These are phyloP conservation scores for Tetraselmis chui DNA, from an alignment of 139 green algal species.

Conservation along the genomic window DNA sequence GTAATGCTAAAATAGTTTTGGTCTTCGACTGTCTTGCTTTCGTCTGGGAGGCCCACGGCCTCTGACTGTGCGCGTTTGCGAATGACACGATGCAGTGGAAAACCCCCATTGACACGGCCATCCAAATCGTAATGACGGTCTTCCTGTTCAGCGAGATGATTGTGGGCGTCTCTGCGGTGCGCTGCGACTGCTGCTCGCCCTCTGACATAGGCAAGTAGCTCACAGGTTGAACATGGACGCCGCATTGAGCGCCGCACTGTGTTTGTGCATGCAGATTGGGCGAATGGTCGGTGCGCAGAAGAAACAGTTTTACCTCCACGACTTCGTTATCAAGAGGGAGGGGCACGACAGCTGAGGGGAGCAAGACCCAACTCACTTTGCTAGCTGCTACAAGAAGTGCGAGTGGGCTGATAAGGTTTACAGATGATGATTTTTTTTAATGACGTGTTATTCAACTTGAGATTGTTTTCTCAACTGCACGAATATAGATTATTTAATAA, in stretches of 20 bases:
- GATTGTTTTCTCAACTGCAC: too few species aligned
- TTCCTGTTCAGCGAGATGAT: conserved; percentile 21
- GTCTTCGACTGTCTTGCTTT: neutral
- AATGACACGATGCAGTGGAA: conserved; percentile 1
- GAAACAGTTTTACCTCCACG: conserved; percentile 40
- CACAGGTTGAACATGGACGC: neutral
- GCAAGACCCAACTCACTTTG: too few species aligned
- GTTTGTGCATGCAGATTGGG: conserved; percentile 7
- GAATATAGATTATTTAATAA: too few species aligned
- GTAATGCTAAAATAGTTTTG: conserved; percentile 13
- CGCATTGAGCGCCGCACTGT: neutral
- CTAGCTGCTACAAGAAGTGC: too few species aligned
- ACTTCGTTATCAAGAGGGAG: conserved; percentile 25
- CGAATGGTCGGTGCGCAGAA: conserved; percentile 17
- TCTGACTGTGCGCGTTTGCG: neutral
- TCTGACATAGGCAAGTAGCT: neutral
- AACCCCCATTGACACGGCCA: conserved; percentile 19
- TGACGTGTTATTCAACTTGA: too few species aligned
- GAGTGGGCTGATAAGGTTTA: too few species aligned
- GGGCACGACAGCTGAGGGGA: conserved; percentile 7
- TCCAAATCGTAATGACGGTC: conserved; percentile 18
- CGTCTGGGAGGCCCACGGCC: neutral
- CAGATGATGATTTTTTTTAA: too few species aligned
- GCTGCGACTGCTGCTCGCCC: neutral
- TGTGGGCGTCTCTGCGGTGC: conserved; percentile 16